These are phyloP conservation scores for Leccinum obscurum DNA, from an alignment of 768 basidiomycete genomes.

Conservation along the genomic window DNA sequence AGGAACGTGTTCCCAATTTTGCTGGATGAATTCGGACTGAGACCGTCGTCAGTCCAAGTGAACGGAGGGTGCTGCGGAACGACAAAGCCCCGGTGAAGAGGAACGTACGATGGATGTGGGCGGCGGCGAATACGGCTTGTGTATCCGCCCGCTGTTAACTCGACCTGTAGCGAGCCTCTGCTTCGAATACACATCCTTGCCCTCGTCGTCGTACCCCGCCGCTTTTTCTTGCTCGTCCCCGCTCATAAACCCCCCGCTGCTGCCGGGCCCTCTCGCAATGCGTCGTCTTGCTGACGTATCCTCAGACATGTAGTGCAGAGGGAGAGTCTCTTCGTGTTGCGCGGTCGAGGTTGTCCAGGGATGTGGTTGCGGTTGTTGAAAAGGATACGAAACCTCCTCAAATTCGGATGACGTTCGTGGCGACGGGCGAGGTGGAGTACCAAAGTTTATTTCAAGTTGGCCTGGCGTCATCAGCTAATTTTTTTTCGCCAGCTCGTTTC, in stretches of 20 bases:
- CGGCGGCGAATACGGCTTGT: conserved; percentile 62
- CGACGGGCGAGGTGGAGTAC: conserved; percentile 50
- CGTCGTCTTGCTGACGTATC: conserved; percentile 49
- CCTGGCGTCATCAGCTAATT: conserved; percentile 57
- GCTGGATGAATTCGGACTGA: conserved; percentile 73
- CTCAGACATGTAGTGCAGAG: conserved; percentile 53
- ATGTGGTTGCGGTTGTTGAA: conserved; percentile 30
- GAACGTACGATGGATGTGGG: conserved; percentile 59
- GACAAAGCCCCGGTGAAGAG: not conserved
- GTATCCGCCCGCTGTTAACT: conserved; percentile 58
- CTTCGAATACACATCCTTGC: conserved; percentile 67
- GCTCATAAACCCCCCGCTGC: conserved; percentile 32
- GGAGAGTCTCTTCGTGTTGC: conserved; percentile 43
- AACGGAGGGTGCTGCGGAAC: conserved; percentile 9
- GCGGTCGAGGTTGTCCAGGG: conserved; percentile 28
- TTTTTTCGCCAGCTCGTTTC: conserved; percentile 6
- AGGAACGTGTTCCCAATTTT: conserved; percentile 77
- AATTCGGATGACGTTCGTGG: conserved; percentile 64
- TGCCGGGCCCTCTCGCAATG: conserved; percentile 38
- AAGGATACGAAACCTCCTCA: conserved; percentile 66
- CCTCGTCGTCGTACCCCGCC: conserved; percentile 53
- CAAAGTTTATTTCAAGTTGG: conserved; percentile 72
- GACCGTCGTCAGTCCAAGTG: not conserved
- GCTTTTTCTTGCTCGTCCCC: conserved; percentile 28
- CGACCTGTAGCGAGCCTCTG: conserved; percentile 37